Conservation (phyloP, 2,329 filamentous ascomycete species). For the Pseudocercospora eumusae region DNA sequence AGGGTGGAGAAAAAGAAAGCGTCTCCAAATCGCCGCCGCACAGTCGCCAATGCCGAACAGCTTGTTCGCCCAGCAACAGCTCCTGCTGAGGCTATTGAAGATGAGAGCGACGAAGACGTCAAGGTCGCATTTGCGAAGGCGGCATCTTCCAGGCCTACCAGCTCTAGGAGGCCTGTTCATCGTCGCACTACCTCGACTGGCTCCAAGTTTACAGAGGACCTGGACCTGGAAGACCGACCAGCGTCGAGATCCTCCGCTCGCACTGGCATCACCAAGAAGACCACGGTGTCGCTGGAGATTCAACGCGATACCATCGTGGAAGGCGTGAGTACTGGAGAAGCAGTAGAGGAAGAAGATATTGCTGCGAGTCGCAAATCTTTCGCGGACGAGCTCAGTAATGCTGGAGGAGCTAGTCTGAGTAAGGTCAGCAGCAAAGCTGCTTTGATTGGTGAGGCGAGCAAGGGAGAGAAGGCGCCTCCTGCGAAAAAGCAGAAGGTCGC, state of each 20-base stretch:
- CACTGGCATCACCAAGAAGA: constrained; percentile 23
- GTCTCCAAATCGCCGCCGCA: constrained; percentile 19
- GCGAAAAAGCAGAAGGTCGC: constrained; percentile 13
- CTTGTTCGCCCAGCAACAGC: constrained; percentile 1
- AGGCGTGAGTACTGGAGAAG: constrained; percentile 6
- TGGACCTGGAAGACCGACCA: constrained; percentile 20
- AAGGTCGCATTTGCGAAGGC: constrained; percentile 17
- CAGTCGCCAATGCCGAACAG: constrained; percentile 12
- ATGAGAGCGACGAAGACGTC: constrained; percentile 21
- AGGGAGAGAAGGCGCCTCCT: constrained; percentile 3
- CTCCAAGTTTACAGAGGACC: constrained; percentile 28
- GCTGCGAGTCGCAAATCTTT: constrained; percentile 9
- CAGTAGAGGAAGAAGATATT: constrained; percentile 17
- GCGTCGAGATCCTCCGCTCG: constrained; percentile 20
- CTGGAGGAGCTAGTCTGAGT: constrained; percentile 14
- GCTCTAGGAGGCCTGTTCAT: constrained; percentile 12
- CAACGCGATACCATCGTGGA: constrained; percentile 20
- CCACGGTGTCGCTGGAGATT: constrained; percentile 21
- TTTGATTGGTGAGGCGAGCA: constrained; percentile 1
- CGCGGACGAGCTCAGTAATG: constrained; percentile 11
- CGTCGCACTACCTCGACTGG: constrained; percentile 25
- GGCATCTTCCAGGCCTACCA: constrained; percentile 10
- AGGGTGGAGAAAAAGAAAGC: constrained; percentile 22
- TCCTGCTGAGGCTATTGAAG: constrained; percentile 13
- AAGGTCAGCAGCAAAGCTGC: constrained; percentile 14